Evolutionary conservation across 805 yeast species (phyloP).

Genomic region (Zygoascus flipseniorum): DNA sequence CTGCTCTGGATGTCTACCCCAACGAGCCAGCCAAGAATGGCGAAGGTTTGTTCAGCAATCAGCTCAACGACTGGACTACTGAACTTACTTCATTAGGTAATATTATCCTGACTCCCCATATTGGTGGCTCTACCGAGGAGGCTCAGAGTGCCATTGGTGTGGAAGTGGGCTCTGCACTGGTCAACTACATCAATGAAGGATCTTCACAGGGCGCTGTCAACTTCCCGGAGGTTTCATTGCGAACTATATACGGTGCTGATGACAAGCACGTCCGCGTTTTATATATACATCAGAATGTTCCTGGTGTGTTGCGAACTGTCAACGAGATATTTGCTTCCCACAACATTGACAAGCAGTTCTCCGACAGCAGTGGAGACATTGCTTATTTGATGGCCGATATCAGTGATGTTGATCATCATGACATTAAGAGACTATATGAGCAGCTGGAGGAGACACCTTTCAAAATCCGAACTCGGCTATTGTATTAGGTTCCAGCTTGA

Average conservation of each 20-base stretch:
- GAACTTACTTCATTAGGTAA: slow-evolving; percentile 78
- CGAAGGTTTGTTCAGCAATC: slow-evolving; percentile 61
- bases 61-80: slow-evolving; percentile 72
- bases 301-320: slow-evolving; percentile 96
- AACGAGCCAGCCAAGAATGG: slow-evolving; percentile 97
- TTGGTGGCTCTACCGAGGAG: slow-evolving; percentile 98
- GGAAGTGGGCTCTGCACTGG: slow-evolving; percentile 80
- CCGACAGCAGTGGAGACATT: slow-evolving; percentile 93
- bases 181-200: slow-evolving; percentile 95
- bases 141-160: slow-evolving; percentile 97
- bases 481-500: slow-evolving; percentile 43
- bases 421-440: slow-evolving; percentile 76
- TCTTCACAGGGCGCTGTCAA: slow-evolving; percentile 90
- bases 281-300: slow-evolving; percentile 95
- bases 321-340: slow-evolving; percentile 90
- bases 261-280: slow-evolving; percentile 79
- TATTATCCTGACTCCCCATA: slow-evolving; percentile 91
- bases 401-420: slow-evolving; percentile 70
- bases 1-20: slow-evolving; percentile 94
- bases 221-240: slow-evolving; percentile 95
- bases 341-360: slow-evolving; percentile 95
- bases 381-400: slow-evolving; percentile 98
- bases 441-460: slow-evolving; percentile 83
- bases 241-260: slow-evolving; percentile 80
- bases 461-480: slow-evolving; percentile 82